phyloP scores from a whole-genome alignment of 2,329 filamentous ascomycete genomes.

The Aspergillus felis region DNA sequence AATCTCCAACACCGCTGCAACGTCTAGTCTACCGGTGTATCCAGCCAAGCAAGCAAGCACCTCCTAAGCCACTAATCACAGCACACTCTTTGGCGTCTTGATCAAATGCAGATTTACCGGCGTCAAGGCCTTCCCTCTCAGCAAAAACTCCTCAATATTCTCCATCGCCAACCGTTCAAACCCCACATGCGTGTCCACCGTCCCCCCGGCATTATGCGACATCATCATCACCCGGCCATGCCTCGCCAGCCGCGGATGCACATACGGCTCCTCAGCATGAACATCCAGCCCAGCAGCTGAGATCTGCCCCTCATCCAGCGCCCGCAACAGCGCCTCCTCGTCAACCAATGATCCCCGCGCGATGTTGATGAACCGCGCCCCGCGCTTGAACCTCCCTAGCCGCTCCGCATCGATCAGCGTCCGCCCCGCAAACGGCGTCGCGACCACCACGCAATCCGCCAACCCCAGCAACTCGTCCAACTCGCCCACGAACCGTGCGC shows the following conservation, averaged over 20 bases:
- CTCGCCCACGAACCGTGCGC: constrained; percentile 39
- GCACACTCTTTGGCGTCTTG: constrained; percentile 16
- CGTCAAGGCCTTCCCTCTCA: constrained; percentile 38
- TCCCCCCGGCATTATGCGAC: constrained; percentile 48
- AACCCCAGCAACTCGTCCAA: constrained; percentile 42
- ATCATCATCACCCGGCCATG: constrained; percentile 44
- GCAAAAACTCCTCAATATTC: constrained; percentile 38
- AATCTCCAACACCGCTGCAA: background rate
- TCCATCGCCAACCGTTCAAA: constrained; percentile 48
- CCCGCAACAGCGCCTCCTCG: constrained; percentile 46
- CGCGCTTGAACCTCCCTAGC: constrained; percentile 47
- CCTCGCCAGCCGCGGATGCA: constrained; percentile 42
- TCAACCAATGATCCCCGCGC: constrained; percentile 50
- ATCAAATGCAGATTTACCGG: constrained; percentile 61
- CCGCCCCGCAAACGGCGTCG: constrained; percentile 43
- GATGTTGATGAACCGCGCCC: constrained; percentile 49
- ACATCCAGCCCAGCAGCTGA: constrained; percentile 51
- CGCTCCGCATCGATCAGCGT: constrained; percentile 40
- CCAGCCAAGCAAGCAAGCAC: background rate
- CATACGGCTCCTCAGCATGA: constrained; percentile 51
- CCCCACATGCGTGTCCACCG: constrained; percentile 47
- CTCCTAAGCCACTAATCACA: background rate
- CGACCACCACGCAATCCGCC: constrained; percentile 47
- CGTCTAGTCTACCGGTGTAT: background rate
- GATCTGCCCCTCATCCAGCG: constrained; percentile 46